Percentiles rank a stretch among this genome's conserved stretches.
Evolutionary conservation across 371 early-diverging fungal genomes (phyloP).

Genomic region (Haplosporangium sp.): DNA sequence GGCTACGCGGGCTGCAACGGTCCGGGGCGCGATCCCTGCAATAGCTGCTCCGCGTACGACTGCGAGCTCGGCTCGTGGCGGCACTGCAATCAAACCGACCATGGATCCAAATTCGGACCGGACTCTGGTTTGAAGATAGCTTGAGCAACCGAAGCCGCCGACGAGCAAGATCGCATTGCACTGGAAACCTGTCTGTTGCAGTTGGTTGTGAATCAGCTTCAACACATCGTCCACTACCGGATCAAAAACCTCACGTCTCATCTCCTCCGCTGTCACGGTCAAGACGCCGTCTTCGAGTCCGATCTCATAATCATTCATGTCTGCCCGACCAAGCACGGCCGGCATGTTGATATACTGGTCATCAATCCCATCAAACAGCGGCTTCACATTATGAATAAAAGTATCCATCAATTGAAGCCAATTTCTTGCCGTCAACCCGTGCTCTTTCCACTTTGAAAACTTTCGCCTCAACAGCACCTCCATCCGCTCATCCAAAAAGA

Average conservation of each 20-base stretch:
- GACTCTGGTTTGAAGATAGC: slow-evolving; percentile 43
- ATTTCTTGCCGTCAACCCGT: slow-evolving; percentile 26
- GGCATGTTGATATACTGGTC: slow-evolving; percentile 37
- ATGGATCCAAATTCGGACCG: slow-evolving; percentile 31
- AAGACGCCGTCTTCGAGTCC: slow-evolving; percentile 53
- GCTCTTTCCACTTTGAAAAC: slow-evolving; percentile 30
- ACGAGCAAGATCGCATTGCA: slow-evolving; percentile 53
- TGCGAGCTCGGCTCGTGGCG: slow-evolving; percentile 53
- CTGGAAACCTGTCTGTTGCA: slow-evolving; percentile 28
- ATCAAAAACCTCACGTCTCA: slow-evolving; percentile 54
- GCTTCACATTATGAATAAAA: slow-evolving; percentile 60
- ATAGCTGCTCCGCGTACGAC: slow-evolving; percentile 51
- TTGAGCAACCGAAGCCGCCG: slow-evolving; percentile 52
- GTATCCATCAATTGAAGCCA: slow-evolving; percentile 43
- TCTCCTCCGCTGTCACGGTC: slow-evolving; percentile 47
- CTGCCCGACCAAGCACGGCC: slow-evolving; percentile 57
- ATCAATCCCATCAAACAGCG: slow-evolving; percentile 29
- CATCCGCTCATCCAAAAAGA: slow-evolving; percentile 53
- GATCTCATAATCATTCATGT: slow-evolving; percentile 59
- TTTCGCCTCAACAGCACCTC: slow-evolving; percentile 24
- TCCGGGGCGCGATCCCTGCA: slow-evolving; percentile 28
- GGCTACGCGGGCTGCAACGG: slow-evolving; percentile 28
- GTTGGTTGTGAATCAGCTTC: slow-evolving; percentile 44
- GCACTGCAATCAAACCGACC: slow-evolving; percentile 44
- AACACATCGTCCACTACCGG: slow-evolving; percentile 53